A percentile compares a stretch with the other conserved stretches of the same genome.
These are phyloP conservation scores for Auxenochlorella pyrenoidosa DNA, from an alignment of 139 green algal species.

Conservation along the genomic window DNA sequence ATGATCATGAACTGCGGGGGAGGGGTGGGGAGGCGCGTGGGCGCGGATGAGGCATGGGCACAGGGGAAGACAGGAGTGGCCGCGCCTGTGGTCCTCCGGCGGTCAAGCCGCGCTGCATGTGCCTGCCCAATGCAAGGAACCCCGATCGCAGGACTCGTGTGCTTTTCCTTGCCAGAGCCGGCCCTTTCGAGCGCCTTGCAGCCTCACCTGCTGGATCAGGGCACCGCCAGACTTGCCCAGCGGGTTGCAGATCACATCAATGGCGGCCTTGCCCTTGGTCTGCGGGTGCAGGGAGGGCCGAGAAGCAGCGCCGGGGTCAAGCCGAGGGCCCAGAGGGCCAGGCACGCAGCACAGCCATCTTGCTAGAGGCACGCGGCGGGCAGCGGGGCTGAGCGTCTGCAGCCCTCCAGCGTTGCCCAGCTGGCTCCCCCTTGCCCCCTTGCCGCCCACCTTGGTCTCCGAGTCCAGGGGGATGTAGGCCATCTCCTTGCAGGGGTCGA, in stretches of 20 bases:
- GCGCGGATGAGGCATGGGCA: conserved; percentile 17
- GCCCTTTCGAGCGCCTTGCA: conserved; percentile 70
- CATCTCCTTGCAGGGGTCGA: conserved; percentile 99
- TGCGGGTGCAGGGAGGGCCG: neutral
- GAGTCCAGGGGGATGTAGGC: conserved; percentile 98
- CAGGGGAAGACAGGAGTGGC: no score
- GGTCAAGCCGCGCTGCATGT: no score
- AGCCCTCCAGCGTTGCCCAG: no score
- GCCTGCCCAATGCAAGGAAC: no score
- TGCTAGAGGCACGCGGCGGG: no score
- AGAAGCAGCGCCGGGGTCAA: neutral
- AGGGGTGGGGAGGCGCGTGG: no score
- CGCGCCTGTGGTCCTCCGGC: no score
- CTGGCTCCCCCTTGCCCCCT: neutral
- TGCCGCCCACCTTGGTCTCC: conserved; percentile 75
- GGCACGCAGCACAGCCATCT: no score
- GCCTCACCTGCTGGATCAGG: conserved; percentile 88
- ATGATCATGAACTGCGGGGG: conserved; percentile 91
- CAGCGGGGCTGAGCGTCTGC: no score
- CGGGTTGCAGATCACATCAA: conserved; percentile 99
- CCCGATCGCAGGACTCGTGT: no score
- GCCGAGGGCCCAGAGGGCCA: no score
- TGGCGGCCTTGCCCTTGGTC: conserved; percentile 98
- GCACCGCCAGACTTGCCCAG: conserved; percentile 98
- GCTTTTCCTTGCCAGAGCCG: no score